Conservation (phyloP, 1,139 yeast genomes). For the Oligophagozyma castellii region DNA sequence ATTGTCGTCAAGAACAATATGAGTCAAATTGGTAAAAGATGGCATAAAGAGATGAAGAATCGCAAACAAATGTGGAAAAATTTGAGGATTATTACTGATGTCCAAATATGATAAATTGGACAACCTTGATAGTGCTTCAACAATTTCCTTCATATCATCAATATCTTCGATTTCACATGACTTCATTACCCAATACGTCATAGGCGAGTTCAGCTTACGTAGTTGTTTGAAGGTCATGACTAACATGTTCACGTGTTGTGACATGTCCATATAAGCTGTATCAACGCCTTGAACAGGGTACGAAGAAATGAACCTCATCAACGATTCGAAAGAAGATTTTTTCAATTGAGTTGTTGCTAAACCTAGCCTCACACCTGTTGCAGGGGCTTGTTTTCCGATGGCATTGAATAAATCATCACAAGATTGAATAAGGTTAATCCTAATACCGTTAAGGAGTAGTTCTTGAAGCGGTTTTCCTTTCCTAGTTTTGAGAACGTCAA, state of each 20-base stretch:
- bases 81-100: conserved; percentile 53
- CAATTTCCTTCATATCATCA: conserved; percentile 39
- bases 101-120: conserved; percentile 60
- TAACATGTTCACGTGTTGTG: conserved; percentile 35
- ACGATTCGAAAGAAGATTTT: conserved; percentile 37
- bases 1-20: conserved; percentile 71
- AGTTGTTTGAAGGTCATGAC: conserved; percentile 20
- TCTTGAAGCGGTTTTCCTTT: conserved; percentile 62
- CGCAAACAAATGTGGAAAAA: conserved; percentile 62
- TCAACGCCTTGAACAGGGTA: conserved; percentile 65
- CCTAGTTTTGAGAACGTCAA: conserved; percentile 40
- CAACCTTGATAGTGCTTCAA: conserved; percentile 38
- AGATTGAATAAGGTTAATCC: conserved; percentile 31
- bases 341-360: conserved; percentile 60
- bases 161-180: conserved; percentile 45
- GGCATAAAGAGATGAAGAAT: conserved; percentile 53
- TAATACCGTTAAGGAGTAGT: conserved; percentile 69
- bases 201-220: conserved; percentile 6
- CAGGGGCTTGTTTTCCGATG: conserved; percentile 29
- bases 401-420: conserved; percentile 36
- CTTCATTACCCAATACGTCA: conserved; percentile 54
- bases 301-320: conserved; percentile 50
- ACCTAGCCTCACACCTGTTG: conserved; percentile 42
- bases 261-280: conserved; percentile 65
- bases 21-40: conserved; percentile 43